phyloP scores from a whole-genome alignment of 192 early-diverging fungal genomes.

The Entomortierella parvispora region DNA sequence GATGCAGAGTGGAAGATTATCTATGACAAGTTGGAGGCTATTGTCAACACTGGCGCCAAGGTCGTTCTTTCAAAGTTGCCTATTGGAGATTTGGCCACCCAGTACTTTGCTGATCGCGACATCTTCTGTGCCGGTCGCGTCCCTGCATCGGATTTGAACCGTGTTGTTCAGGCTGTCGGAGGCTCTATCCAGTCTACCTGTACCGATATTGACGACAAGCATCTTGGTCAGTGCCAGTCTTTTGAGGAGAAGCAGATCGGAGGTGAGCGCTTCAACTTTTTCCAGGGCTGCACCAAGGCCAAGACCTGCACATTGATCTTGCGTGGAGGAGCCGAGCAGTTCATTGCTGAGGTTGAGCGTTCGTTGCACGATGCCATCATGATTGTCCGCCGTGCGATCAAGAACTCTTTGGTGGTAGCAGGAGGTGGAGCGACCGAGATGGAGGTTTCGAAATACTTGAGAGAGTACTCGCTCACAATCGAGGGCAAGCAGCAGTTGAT shows the following conservation, averaged over 20 bases:
- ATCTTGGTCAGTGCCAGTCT: slow-evolving; percentile 87
- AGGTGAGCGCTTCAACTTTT: slow-evolving; percentile 96
- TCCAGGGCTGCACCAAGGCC: slow-evolving; percentile 92
- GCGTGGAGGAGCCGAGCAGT: slow-evolving; percentile 98
- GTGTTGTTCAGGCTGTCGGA: slow-evolving; percentile 95
- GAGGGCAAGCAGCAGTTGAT: slow-evolving; percentile 99
- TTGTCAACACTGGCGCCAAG: slow-evolving; percentile 94
- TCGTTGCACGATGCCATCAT: slow-evolving; percentile 99
- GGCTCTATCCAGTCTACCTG: slow-evolving; percentile 93
- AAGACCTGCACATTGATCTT: slow-evolving; percentile 97
- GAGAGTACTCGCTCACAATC: slow-evolving; percentile 91
- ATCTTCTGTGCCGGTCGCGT: slow-evolving; percentile 99
- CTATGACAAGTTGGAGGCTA: slow-evolving; percentile 97
- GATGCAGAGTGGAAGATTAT: slow-evolving; percentile 99
- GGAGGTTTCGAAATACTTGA: slow-evolving; percentile 95
- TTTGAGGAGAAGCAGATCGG: slow-evolving; percentile 99
- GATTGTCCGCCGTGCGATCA: slow-evolving; percentile 98
- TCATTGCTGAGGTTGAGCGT: slow-evolving; percentile 98
- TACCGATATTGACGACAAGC: slow-evolving; percentile 80
- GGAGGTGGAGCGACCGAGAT: slow-evolving; percentile 99
- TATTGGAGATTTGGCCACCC: slow-evolving; percentile 98
- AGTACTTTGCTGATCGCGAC: slow-evolving; percentile 99
- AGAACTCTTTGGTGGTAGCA: slow-evolving; percentile 95
- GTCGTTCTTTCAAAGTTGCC: slow-evolving; percentile 97
- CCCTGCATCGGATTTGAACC: slow-evolving; percentile 89